Base-by-base conservation (phyloP, 495 filamentous ascomycete genomes). In the Cudoniella acicularis region DNA sequence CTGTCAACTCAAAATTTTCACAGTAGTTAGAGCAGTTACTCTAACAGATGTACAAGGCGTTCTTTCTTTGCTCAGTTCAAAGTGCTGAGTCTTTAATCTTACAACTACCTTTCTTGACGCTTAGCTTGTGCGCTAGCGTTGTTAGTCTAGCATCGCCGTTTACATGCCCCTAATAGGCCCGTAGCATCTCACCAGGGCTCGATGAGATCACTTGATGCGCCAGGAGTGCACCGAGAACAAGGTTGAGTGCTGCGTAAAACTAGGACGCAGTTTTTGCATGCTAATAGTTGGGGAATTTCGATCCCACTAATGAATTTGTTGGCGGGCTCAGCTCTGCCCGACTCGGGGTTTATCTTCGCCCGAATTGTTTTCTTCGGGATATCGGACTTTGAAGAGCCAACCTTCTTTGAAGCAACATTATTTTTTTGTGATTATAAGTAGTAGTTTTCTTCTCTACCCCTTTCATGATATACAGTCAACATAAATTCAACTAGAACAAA, bases 41-140 rank as follows among this genome's bases (percentile, higher is more conserved):
- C 41, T 47, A 55, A 46, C 13, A 55, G 36, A 55, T 55, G 27
- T 55, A 46, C n/a, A 55, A 55, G 27, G 17, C 52, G 22, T 47
- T 21, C 21, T 55, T 55, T 55, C 36, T 45, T 55, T 55, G 46
- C 22, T 47, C 26, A 55, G 20, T 22, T 55, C 13, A 55, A 55
- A 41, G 16, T 55, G 20, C 46, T 22, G 16, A 52, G 49, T 52
- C 16, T 52, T 52, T 52, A 52, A n/a, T n/a, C n/a, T n/a, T n/a
- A n/a, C n/a, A n/a, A n/a, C n/a, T n/a, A n/a, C n/a, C n/a, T n/a
- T n/a, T n/a, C n/a, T n/a, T n/a, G n/a, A n/a, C n/a, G n/a, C n/a
- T n/a, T n/a, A n/a, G n/a, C n/a, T n/a, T n/a, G n/a, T n/a, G 30
- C 30, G 13, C 30, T 13, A 36, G 13, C 30, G 13, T 6, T 4